A percentile compares a stretch with the other conserved stretches of the same genome.
phyloP scores from a whole-genome alignment of 2,329 filamentous ascomycete species.

The Fusarium pininemorale region DNA sequence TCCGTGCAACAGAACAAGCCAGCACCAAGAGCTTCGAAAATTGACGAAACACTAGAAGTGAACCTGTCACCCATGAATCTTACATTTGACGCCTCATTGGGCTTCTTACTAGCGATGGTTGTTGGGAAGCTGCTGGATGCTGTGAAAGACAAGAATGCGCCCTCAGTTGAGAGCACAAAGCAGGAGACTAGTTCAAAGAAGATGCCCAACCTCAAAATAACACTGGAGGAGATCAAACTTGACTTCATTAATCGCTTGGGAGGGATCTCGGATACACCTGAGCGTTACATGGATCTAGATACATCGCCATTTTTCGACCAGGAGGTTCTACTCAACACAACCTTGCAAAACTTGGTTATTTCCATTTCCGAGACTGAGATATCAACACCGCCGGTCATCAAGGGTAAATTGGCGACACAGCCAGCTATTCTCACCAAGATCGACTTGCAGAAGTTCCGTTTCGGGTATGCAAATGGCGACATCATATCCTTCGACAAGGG shows the following conservation, averaged over 20 bases:
- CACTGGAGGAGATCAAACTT: constrained; percentile 60
- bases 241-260: constrained; percentile 64
- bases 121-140: constrained; percentile 59
- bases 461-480: constrained; percentile 70
- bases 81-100: constrained; percentile 65
- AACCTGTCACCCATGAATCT: constrained; percentile 61
- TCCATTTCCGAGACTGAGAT: constrained; percentile 38
- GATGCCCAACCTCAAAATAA: constrained; percentile 54
- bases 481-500: constrained; percentile 71
- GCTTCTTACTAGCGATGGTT: constrained; percentile 63
- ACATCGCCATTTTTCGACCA: constrained; percentile 52
- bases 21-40: not conserved
- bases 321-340: constrained; percentile 63
- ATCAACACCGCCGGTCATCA: constrained; percentile 6
- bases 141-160: constrained; percentile 45
- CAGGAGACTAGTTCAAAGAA: constrained; percentile 26
- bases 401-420: constrained; percentile 40
- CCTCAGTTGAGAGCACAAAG: constrained; percentile 1
- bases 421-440: constrained; percentile 49
- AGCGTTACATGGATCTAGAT: constrained; percentile 57
- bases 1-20: constrained; percentile 11
- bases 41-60: constrained; percentile 55
- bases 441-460: constrained; percentile 65
- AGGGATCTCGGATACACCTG: constrained; percentile 61
- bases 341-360: constrained; percentile 55